A percentile compares a stretch with the other conserved stretches of the same genome.
phyloP scores from a whole-genome alignment of 441 rosid species.

The Breynia disticha region DNA sequence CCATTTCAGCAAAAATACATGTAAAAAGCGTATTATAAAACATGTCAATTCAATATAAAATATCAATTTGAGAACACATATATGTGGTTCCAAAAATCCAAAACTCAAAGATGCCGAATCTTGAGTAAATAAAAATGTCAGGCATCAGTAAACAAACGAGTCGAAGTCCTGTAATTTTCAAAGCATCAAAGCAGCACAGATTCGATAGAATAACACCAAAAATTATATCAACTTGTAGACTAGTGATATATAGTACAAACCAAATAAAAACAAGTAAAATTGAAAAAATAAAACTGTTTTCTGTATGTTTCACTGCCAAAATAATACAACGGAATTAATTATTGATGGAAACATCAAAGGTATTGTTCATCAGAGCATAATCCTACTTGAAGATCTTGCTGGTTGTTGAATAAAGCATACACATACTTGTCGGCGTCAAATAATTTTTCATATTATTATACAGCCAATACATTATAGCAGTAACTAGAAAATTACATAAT shows the following conservation, averaged over 20 bases:
- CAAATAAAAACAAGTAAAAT: background rate
- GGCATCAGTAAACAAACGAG: background rate
- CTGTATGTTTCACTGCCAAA: background rate
- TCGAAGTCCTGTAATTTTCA: background rate
- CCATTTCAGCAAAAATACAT: no score
- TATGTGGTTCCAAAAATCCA: background rate
- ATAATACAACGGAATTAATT: background rate
- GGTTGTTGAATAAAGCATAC: conserved; percentile 22
- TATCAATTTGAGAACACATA: no score
- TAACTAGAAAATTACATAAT: no score
- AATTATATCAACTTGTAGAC: background rate
- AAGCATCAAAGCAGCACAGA: background rate
- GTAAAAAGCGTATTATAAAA: no score
- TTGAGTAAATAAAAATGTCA: background rate
- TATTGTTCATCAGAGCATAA: background rate
- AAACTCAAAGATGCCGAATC: background rate
- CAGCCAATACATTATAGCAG: no score
- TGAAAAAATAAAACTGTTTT: background rate
- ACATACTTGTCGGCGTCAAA: background rate
- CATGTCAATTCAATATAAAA: no score
- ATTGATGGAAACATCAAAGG: conserved; percentile 3
- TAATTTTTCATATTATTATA: conserved; percentile 1
- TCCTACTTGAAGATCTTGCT: conserved; percentile 16
- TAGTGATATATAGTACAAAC: background rate
- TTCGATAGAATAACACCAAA: background rate